These are phyloP conservation scores for Skeletonema costatum DNA, from an alignment of 108 stramenopile species.

Conservation along the genomic window DNA sequence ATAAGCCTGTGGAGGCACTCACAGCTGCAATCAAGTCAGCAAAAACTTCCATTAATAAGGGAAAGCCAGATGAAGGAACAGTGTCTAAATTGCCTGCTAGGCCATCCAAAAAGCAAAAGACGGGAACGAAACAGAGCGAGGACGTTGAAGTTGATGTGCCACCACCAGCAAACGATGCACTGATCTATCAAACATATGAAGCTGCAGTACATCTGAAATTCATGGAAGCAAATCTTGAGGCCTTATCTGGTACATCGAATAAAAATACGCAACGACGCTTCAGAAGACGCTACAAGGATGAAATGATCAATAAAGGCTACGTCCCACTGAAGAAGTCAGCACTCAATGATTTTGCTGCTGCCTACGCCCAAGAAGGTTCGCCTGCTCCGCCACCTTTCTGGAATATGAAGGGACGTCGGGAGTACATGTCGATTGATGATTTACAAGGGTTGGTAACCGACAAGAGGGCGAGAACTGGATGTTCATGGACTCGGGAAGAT, in stretches of 20 bases:
- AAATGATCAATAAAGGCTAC: background rate
- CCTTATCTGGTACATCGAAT: background rate
- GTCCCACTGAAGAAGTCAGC: background rate
- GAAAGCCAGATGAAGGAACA: background rate
- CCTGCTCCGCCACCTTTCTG: background rate
- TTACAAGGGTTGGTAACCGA: background rate
- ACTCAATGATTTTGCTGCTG: background rate
- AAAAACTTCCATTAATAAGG: background rate
- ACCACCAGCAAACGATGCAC: background rate
- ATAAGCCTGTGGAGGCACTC: background rate
- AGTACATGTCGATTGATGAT: background rate
- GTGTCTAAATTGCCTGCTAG: background rate
- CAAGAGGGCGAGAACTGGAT: background rate
- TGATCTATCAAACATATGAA: conserved; percentile 2
- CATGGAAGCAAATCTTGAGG: background rate
- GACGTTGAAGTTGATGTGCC: background rate
- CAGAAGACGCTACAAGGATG: background rate
- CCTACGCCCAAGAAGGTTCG: background rate
- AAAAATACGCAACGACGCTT: background rate
- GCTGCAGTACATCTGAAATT: background rate
- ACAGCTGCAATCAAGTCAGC: background rate
- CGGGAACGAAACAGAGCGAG: background rate
- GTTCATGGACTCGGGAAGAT: background rate
- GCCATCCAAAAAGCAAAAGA: background rate
- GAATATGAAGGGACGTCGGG: background rate